phyloP scores from a whole-genome alignment of 352 stramenopile species.

The Phytophthora cactorum region DNA sequence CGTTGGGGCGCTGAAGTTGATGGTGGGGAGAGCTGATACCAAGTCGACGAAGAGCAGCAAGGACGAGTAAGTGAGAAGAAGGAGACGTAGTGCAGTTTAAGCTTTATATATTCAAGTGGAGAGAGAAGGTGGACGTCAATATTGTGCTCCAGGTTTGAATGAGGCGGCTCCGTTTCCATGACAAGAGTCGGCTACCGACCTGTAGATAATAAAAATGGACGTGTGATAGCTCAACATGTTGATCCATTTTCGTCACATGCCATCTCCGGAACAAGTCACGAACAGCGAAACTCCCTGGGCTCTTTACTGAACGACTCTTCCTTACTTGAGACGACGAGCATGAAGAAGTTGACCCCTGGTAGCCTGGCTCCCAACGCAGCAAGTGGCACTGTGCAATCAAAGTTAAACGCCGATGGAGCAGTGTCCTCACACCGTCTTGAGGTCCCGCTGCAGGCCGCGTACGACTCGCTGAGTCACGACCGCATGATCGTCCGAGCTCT shows the following conservation, averaged over 20 bases:
- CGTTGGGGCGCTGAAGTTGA: constrained; percentile 17
- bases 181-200: too few species aligned
- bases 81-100: not conserved
- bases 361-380: not conserved
- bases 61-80: constrained; percentile 14
- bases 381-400: not conserved
- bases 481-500: constrained; percentile 38
- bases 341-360: constrained; percentile 4
- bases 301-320: not conserved
- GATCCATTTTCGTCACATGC: too few species aligned
- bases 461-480: constrained; percentile 47
- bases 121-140: too few species aligned
- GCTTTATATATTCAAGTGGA: too few species aligned
- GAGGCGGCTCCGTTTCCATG: too few species aligned
- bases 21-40: not conserved
- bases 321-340: not conserved
- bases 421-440: not conserved
- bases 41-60: constrained; percentile 13
- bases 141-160: too few species aligned
- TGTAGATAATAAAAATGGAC: too few species aligned
- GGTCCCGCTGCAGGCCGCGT: constrained; percentile 35
- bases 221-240: too few species aligned
- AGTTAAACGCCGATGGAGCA: not conserved
- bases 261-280: not conserved
- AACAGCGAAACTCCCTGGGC: not conserved